Percentiles rank a stretch among this genome's conserved stretches.
phyloP scores from a whole-genome alignment of 2,329 filamentous ascomycete species.

The Cryphonectria naterciae region DNA sequence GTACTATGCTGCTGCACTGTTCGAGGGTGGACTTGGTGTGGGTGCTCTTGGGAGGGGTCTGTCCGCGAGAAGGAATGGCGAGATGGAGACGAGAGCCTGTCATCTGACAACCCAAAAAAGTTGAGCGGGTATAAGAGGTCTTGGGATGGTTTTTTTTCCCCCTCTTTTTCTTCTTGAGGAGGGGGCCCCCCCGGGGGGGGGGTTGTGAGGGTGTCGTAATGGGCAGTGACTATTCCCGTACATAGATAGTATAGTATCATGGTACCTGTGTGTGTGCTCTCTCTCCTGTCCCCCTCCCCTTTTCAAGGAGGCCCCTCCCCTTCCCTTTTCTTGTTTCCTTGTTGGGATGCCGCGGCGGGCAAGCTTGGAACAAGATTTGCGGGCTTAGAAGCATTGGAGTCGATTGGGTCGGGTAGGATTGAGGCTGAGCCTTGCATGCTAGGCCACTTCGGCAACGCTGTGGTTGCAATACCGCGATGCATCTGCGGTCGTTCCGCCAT shows the following conservation, averaged over 20 bases:
- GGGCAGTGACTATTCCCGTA: background rate
- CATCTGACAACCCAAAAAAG: background rate
- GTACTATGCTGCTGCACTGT: background rate
- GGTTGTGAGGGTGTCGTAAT: too few species aligned
- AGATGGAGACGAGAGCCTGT: background rate
- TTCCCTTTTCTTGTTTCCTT: background rate
- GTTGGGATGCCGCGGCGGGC: background rate
- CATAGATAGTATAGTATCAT: background rate
- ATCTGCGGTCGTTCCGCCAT: background rate
- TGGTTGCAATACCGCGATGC: constrained; percentile 7
- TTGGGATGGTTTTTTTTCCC: too few species aligned
- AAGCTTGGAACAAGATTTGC: background rate
- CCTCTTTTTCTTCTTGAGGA: too few species aligned
- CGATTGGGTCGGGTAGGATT: constrained; percentile 12
- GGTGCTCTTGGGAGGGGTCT: background rate
- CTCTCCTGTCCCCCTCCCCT: background rate
- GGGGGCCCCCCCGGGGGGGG: too few species aligned
- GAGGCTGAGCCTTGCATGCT: constrained; percentile 14
- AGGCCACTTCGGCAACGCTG: constrained; percentile 8
- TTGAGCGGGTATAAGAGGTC: background rate
- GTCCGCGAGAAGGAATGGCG: background rate
- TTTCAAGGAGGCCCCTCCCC: background rate
- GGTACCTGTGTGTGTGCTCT: background rate
- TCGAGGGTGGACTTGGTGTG: constrained; percentile 2
- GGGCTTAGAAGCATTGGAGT: background rate